phyloP scores from a whole-genome alignment of 495 filamentous ascomycete genomes.

The Tetracladium setigerum region DNA sequence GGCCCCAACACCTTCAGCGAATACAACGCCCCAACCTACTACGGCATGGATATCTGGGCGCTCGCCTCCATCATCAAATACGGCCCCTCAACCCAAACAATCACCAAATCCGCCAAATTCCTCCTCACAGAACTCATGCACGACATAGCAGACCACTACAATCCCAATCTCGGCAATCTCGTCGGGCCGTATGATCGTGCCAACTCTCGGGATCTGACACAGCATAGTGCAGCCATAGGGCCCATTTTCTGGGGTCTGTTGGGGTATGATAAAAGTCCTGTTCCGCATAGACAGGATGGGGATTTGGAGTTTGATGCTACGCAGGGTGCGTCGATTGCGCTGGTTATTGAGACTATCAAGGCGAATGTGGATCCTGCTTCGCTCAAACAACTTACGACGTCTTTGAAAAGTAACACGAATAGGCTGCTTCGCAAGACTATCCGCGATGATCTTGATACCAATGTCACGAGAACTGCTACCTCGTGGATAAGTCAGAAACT shows the following conservation, averaged over 20 bases:
- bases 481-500: conserved; percentile 25
- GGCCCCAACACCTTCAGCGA: conserved; percentile 21
- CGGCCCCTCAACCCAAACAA: conserved; percentile 15
- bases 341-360: conserved; percentile 19
- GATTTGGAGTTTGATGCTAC: conserved; percentile 24
- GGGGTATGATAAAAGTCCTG: conserved; percentile 23
- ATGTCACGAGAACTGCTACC: conserved; percentile 18
- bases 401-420: conserved; percentile 15
- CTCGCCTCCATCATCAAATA: conserved; percentile 25
- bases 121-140: conserved; percentile 31
- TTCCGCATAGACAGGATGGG: conserved; percentile 21
- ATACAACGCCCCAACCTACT: conserved; percentile 26
- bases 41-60: conserved; percentile 26
- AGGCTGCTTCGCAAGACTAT: conserved; percentile 22
- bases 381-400: neutral
- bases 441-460: conserved; percentile 16
- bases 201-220: conserved; percentile 24
- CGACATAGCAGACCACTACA: conserved; percentile 26
- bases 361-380: conserved; percentile 14
- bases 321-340: conserved; percentile 21
- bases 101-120: conserved; percentile 34
- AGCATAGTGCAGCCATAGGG: conserved; percentile 20
- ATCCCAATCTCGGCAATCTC: conserved; percentile 18
- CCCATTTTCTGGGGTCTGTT: conserved; percentile 26
- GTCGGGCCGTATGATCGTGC: conserved; percentile 22